Evolutionary conservation across 257 asterid genomes (phyloP), one percentile per base, ranked within the genome.

Genomic region (Solanum stenotomum): DNA sequence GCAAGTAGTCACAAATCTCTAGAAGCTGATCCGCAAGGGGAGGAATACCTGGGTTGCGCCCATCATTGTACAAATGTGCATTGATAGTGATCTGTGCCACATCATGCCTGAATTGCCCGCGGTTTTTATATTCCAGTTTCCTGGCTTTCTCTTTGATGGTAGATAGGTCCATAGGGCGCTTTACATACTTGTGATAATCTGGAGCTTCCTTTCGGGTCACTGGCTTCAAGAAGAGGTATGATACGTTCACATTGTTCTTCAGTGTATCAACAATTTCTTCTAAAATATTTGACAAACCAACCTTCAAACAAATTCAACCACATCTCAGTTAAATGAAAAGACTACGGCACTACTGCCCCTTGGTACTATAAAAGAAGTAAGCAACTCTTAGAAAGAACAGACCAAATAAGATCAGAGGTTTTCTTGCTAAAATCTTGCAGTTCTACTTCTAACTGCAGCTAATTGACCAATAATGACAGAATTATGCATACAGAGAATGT

Each of bases 1-100:
- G 90, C 89, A 97, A 89, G 90, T 86, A 93, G 91, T 96, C 99
- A 85, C 99, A 97, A 52, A 94, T 94, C 93, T 96, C 98, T 79
- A 97, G 91, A 89, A 97, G 99, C 89, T 95, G 97, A 92, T 97
- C 99, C 0, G 99, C 99, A 40, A 96, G 96, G 63, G 99, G 99
- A 88, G 99, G 99, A 90, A 97, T 97, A 85, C 94, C 94, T 88
- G 99, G 99, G 89, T 97, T 93, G 46, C 98, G 94, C 74, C 93
- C 77, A 84, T 94, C 98, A 56, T 96, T 96, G 90, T 97, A 97
- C 82, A 23, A 86, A 88, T 97, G 99, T 83, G 99, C 99, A 74
- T 97, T 97, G 92, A n/a, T 84, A 31, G 89, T 93, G 25, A 97
- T 97, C 90, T 93, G 98, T 83, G 65, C 93, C 59, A 97, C 94